Evolutionary conservation across 192 early-diverging fungal genomes (phyloP), one percentile per base, ranked within the genome.

Genomic region (Dissophora ornata): DNA sequence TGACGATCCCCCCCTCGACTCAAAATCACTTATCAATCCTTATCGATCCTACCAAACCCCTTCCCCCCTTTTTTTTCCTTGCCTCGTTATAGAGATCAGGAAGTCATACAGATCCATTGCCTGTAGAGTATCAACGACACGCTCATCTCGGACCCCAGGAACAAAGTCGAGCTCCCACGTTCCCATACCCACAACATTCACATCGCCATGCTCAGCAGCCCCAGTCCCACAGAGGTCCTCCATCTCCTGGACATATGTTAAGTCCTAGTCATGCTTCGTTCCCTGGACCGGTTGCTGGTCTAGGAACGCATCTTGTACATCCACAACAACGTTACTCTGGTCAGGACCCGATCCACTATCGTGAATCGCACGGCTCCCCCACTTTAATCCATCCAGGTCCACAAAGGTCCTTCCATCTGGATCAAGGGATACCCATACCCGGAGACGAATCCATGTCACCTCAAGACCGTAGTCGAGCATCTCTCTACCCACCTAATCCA

Each of bases 371-470:
- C n/a, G n/a, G n/a, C n/a, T n/a, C n/a, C n/a, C n/a, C n/a, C n/a
- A n/a, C n/a, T n/a, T n/a, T n/a, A 22, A 16, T n/a, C 5, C 61
- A 55, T 46, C 29, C 38, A 46, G 38, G 40, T 19, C 45, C 1
- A 36, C 49, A 67, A 18, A 13, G 52, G 13, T 28, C 30, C 7
- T 56, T 56, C 46, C 64, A 57, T 4, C 7, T 25, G 26, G 40
- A 65, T 19, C 41, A 58, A 15, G 36, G 54, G 15, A 58, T 58
- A 11, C 24, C 5, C 16, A 21, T 58, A 3, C 28, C 26, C 1
- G 56, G 41, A 26, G 56, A 58, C 44, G 56, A 58, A 16, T 26
- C 56, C 26, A 58, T 45, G 13, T 58, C 56, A 29, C 41, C 56
- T 3, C 21, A 45, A 45, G 56, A 58, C 25, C 38, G 24, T 2